Evolutionary conservation across 164 flowering plant genomes (phyloP).

Genomic region (Houttuynia cordata): DNA sequence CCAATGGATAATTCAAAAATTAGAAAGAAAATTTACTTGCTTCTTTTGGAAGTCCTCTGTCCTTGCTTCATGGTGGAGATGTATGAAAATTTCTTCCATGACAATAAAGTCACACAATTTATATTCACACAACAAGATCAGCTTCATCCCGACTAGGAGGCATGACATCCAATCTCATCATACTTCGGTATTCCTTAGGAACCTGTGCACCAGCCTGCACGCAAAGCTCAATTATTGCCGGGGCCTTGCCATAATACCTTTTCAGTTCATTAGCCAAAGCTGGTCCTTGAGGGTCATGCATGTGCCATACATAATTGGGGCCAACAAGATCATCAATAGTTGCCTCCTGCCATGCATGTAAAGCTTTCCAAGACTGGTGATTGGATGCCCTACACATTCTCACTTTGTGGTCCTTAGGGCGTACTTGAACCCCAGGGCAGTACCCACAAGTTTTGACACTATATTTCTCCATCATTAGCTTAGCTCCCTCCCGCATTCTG

Average conservation of each 20-base stretch:
- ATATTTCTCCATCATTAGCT: constrained; percentile 56
- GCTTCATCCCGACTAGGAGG: constrained; percentile 57
- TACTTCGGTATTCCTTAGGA: constrained; percentile 45
- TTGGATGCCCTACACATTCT: constrained; percentile 79
- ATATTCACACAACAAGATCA: constrained; percentile 59
- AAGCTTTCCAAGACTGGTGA: constrained; percentile 62
- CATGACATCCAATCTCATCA: constrained; percentile 83
- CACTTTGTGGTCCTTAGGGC: constrained; percentile 80
- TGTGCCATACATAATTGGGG: constrained; percentile 80
- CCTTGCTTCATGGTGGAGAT: too few relatives aligned
- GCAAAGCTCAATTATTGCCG: constrained; percentile 67
- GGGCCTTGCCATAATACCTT: constrained; percentile 81
- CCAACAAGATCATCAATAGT: constrained; percentile 59
- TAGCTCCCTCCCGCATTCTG: constrained; percentile 44
- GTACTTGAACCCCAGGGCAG: constrained; percentile 78
- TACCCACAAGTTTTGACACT: constrained; percentile 64
- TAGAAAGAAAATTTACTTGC: too few relatives aligned
- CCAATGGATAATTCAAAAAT: too few relatives aligned
- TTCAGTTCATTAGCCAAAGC: constrained; percentile 47
- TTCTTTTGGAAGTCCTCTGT: too few relatives aligned
- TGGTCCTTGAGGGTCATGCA: constrained; percentile 25
- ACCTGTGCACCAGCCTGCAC: constrained; percentile 72
- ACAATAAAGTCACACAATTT: not conserved
- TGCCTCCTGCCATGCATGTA: constrained; percentile 75
- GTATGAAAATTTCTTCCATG: too few relatives aligned